A percentile compares a stretch with the other conserved stretches of the same genome.
phyloP scores from a whole-genome alignment of 192 early-diverging fungal species.

The Entomortierella chlamydospora region DNA sequence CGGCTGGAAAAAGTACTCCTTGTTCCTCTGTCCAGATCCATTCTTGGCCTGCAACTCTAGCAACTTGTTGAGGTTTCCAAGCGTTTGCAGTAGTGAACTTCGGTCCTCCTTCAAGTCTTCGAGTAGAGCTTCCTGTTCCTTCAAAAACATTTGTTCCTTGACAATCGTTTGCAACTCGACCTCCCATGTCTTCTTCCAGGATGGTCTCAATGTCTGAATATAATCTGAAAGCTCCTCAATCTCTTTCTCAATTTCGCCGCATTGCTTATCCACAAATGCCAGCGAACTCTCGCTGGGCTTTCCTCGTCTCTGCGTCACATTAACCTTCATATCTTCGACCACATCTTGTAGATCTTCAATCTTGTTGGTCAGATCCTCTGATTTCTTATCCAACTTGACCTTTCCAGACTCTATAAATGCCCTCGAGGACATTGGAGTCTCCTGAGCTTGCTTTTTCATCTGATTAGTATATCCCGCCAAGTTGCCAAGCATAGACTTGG shows the following conservation, averaged over 20 bases:
- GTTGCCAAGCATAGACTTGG: slow-evolving; percentile 53
- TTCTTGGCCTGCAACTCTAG: slow-evolving; percentile 63
- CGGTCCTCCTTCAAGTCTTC: slow-evolving; percentile 76
- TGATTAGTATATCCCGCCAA: slow-evolving; percentile 51
- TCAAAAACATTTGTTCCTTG: slow-evolving; percentile 83
- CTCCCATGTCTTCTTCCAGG: slow-evolving; percentile 89
- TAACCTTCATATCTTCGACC: slow-evolving; percentile 79
- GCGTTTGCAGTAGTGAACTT: slow-evolving; percentile 66
- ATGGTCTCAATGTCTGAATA: slow-evolving; percentile 72
- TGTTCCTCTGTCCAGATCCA: slow-evolving; percentile 30
- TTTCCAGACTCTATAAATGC: slow-evolving; percentile 72
- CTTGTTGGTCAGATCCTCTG: slow-evolving; percentile 59
- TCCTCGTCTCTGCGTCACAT: slow-evolving; percentile 75
- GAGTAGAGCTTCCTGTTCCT: slow-evolving; percentile 80
- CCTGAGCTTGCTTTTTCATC: slow-evolving; percentile 49
- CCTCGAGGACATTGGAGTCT: slow-evolving; percentile 46
- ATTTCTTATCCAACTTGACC: slow-evolving; percentile 63
- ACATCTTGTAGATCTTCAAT: slow-evolving; percentile 76
- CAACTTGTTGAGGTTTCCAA: slow-evolving; percentile 72
- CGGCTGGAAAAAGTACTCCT: slow-evolving; percentile 67
- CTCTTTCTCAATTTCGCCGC: slow-evolving; percentile 60
- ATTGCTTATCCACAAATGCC: slow-evolving; percentile 64
- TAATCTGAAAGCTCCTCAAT: slow-evolving; percentile 65
- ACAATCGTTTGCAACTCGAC: slow-evolving; percentile 85
- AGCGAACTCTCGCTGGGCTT: slow-evolving; percentile 68